Evolutionary conservation across 2,329 filamentous ascomycete species (phyloP).

Genomic region (Monilinia polystroma): DNA sequence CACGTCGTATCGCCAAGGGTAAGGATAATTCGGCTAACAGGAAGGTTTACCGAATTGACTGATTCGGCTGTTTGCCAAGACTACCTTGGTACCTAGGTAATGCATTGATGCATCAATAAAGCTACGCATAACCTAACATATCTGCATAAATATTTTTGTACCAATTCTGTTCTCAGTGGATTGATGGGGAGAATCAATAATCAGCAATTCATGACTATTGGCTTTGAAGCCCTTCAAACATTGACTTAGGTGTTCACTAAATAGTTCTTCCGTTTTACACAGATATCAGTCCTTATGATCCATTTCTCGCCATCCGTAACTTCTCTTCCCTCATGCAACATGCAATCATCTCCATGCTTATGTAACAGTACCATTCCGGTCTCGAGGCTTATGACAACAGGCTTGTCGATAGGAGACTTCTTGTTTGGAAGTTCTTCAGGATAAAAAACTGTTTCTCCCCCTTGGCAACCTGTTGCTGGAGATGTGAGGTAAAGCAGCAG

Average conservation of each 20-base stretch:
- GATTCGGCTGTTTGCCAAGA: background rate
- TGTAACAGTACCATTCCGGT: constrained; percentile 85
- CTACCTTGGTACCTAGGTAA: too few relatives aligned
- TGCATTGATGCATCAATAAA: background rate
- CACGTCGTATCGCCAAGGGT: background rate
- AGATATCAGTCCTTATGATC: constrained; percentile 83
- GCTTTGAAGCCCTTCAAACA: background rate
- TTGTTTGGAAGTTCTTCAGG: constrained; percentile 58
- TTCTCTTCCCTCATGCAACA: constrained; percentile 84
- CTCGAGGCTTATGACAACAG: constrained; percentile 71
- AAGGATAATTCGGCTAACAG: background rate
- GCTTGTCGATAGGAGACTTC: constrained; percentile 51
- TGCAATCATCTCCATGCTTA: constrained; percentile 83
- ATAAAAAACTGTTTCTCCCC: constrained; percentile 92
- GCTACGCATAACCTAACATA: background rate
- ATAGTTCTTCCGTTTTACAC: constrained; percentile 50
- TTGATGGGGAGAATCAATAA: background rate
- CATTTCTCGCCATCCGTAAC: constrained; percentile 83
- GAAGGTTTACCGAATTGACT: background rate
- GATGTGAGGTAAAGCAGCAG: constrained; percentile 84
- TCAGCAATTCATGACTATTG: background rate
- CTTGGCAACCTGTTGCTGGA: constrained; percentile 68
- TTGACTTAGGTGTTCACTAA: background rate
- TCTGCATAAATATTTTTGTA: background rate
- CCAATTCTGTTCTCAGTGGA: background rate